Percentiles rank a stretch among this genome's conserved stretches.
These are phyloP conservation scores for Fusarium gaditjirri DNA, from an alignment of 2,329 filamentous ascomycete species.

Conservation along the genomic window DNA sequence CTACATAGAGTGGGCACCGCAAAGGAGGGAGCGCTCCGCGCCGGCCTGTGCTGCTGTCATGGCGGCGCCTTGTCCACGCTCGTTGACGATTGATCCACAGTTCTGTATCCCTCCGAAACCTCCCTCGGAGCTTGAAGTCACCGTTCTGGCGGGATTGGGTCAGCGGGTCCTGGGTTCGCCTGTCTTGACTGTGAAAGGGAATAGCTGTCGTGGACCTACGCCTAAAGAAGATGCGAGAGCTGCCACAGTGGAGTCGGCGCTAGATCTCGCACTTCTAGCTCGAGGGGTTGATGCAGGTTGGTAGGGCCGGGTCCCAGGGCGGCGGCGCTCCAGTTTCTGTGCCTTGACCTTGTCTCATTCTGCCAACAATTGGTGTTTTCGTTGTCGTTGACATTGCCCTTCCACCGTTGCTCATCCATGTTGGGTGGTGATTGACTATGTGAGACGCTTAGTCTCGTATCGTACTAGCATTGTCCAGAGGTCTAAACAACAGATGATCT, in stretches of 20 bases:
- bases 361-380: constrained; percentile 23
- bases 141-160: constrained; percentile 33
- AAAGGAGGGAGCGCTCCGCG: constrained; percentile 35
- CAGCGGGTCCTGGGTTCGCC: constrained; percentile 23
- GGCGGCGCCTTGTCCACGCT: constrained; percentile 43
- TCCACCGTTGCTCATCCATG: constrained; percentile 17
- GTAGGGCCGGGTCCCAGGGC: constrained; percentile 39
- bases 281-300: constrained; percentile 42
- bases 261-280: constrained; percentile 39
- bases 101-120: constrained; percentile 37
- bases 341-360: constrained; percentile 15
- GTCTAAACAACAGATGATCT: constrained; percentile 2
- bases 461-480: neutral
- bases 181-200: constrained; percentile 32
- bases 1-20: neutral
- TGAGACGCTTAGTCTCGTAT: constrained; percentile 9
- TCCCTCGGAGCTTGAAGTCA: constrained; percentile 39
- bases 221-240: constrained; percentile 35
- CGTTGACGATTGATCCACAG: constrained; percentile 19
- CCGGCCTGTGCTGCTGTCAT: constrained; percentile 45
- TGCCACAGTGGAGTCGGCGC: constrained; percentile 28
- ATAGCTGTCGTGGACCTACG: constrained; percentile 23
- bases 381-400: constrained; percentile 24
- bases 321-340: constrained; percentile 23
- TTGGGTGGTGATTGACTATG: constrained; percentile 12